Evolutionary conservation across 495 filamentous ascomycete genomes (phyloP), one percentile per base, ranked within the genome.

Genomic region (Penicillium mononematosum): DNA sequence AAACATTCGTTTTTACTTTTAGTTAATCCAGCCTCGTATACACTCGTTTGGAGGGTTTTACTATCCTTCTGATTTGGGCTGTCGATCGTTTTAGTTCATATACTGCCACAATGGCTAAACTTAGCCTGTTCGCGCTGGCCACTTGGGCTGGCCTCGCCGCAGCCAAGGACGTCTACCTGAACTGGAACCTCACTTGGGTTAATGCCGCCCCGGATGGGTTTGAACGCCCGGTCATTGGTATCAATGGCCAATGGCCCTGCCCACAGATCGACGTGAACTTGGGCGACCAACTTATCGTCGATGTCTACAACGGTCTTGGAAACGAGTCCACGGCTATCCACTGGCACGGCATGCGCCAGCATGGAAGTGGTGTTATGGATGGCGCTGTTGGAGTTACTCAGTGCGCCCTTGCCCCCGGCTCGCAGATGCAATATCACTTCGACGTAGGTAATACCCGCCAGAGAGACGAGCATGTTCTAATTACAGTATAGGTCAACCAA

Each of bases 121-220:
- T 66, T n/a, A 58, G 58, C 32, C 31, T 69, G 6, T 42, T 71
- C 14, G 49, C 66, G 22, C 24, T 71, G 49, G 64, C 66, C 39
- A 57, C 64, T 16, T 59, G 55, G 32, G 59, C 53, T 16, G 70
- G 58, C 49, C 54, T 70, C 12, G 67, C 48, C 8, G 58, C 56
- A 2, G 67, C 71, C 29, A 72, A 73, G 58, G 65, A 73, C 50
- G 62, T 74, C 12, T 50, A 67, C 58, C 58, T 68, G 58, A 76
- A 93, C 65, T 96, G 90, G 78, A 85, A 90, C 62, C 78, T 94
- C 58, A 81, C 81, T 38, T 96, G 92, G 92, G 84, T 92, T 20
- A 85, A 79, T 55, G 84, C 88, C 16, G 88, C 91, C 61, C 92
- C 92, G 2, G 92, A 96, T 75, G 87, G 85, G 19, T 81, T 81